phyloP scores from a whole-genome alignment of 2,329 filamentous ascomycete genomes.

The Arthrinium phaeospermum region DNA sequence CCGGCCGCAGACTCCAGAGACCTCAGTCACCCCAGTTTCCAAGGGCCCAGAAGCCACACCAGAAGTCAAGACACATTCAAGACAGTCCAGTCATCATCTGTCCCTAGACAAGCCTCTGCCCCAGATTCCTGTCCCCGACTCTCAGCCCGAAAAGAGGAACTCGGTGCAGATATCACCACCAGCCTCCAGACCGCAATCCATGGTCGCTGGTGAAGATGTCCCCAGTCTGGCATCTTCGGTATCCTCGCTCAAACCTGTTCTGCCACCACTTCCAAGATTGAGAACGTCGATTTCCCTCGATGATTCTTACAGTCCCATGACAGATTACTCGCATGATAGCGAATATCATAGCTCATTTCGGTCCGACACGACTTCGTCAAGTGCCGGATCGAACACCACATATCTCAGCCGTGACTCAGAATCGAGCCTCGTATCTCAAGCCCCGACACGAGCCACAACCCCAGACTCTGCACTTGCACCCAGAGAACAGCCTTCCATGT shows the following conservation, averaged over 20 bases:
- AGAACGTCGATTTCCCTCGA: constrained; percentile 54
- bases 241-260: constrained; percentile 52
- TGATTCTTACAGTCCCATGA: constrained; percentile 55
- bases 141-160: constrained; percentile 30
- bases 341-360: constrained; percentile 60
- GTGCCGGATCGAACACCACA: constrained; percentile 76
- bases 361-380: constrained; percentile 70
- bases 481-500: constrained; percentile 65
- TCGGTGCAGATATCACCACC: constrained; percentile 39
- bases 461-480: constrained; percentile 68
- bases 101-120: constrained; percentile 72
- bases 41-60: background rate
- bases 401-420: constrained; percentile 84
- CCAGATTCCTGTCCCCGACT: constrained; percentile 57
- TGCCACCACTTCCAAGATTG: constrained; percentile 64
- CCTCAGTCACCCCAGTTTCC: constrained; percentile 19
- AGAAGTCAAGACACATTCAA: background rate
- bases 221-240: constrained; percentile 52
- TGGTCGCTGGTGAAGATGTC: constrained; percentile 46
- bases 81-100: constrained; percentile 36
- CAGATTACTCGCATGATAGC: constrained; percentile 53
- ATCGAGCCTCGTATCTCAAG: constrained; percentile 77
- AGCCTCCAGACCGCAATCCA: constrained; percentile 50
- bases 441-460: constrained; percentile 87
- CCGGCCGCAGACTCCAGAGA: constrained; percentile 41